Base-by-base conservation (phyloP, 1,139 yeast species). In the Protomyces gravidus region DNA sequence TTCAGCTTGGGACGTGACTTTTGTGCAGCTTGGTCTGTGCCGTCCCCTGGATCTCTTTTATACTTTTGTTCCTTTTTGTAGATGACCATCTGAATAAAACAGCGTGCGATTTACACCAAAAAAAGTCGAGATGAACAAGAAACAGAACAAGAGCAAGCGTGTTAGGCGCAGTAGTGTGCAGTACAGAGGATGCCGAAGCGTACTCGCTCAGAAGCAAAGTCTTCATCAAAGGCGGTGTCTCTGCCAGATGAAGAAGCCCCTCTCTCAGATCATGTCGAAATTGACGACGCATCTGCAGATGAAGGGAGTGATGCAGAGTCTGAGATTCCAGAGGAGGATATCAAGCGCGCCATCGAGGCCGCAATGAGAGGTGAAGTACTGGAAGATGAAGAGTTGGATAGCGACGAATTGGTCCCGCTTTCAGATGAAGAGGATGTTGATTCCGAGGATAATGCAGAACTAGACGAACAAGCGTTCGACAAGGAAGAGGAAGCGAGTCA, bases 181-280 rank as follows among this genome's bases (percentile, higher is more conserved):
- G n/a, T n/a, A n/a, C n/a, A n/a, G n/a, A n/a, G n/a, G n/a, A 53
- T 53, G 58, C 51, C 51, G 39, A 53, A 53, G 47, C 50, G 58
- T 23, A 19, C 58, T 6, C 46, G 58, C 9, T 45, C 42, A 5
- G 23, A 36, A 15, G 42, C 42, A 13, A 36, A 46, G 25, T n/a
- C 32, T 11, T n/a, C 17, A 9, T 32, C 27, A 13, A 45, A 30
- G 45, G 15, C 36, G 7, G 27, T 46, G 15, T 9, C 17, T 11
- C 45, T 28, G 15, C 17, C 58, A 6, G 58, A 28, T 3, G 27
- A 36, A 7, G 39, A 40, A 4, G 58, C 17, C 19, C 33, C 32
- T 40, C 23, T 36, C 11, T n/a, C 42, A 21, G 30, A 13, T 13
- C 21, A 45, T 23, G 42, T 13, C 6, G 56, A 45, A 17, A 28